Conservation (phyloP, 257 asterid species). For the Dorcoceras hygrometricum region DNA sequence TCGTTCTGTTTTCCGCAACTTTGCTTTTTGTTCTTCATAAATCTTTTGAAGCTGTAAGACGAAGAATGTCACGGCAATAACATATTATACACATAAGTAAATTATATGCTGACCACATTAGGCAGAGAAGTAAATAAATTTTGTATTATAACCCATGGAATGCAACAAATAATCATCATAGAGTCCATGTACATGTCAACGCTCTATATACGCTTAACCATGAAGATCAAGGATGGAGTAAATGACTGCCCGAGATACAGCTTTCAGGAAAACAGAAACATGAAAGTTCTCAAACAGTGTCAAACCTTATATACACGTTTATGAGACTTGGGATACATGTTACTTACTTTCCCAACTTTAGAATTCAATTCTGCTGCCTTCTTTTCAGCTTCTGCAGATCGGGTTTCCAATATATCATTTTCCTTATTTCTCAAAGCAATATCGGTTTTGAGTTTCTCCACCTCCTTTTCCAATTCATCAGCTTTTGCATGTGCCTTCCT, state of each 20-base stretch:
- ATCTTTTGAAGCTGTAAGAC: slow-evolving; percentile 61
- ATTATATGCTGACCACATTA: not conserved
- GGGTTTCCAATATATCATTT: slow-evolving; percentile 51
- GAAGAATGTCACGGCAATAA: slow-evolving; percentile 16
- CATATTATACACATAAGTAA: not conserved
- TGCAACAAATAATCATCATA: not conserved
- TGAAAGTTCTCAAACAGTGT: slow-evolving; percentile 1
- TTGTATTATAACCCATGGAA: too few species aligned
- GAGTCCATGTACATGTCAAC: not conserved
- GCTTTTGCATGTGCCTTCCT: slow-evolving; percentile 73
- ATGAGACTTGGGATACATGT: slow-evolving; percentile 5
- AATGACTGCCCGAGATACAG: not conserved
- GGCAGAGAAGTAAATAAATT: not conserved
- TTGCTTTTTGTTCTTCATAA: slow-evolving; percentile 60
- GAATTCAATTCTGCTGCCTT: slow-evolving; percentile 49
- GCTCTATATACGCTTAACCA: not conserved
- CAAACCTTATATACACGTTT: slow-evolving; percentile 3
- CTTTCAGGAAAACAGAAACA: not conserved
- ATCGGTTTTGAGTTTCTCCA: slow-evolving; percentile 49
- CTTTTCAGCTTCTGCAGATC: slow-evolving; percentile 54
- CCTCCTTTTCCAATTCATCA: slow-evolving; percentile 31
- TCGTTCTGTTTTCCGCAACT: slow-evolving; percentile 81
- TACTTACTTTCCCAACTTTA: slow-evolving; percentile 56
- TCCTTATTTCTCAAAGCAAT: slow-evolving; percentile 47
- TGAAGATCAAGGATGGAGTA: not conserved